Base-by-base conservation (phyloP, 2,329 filamentous ascomycete genomes). In the Colletotrichum neosansevieriae region DNA sequence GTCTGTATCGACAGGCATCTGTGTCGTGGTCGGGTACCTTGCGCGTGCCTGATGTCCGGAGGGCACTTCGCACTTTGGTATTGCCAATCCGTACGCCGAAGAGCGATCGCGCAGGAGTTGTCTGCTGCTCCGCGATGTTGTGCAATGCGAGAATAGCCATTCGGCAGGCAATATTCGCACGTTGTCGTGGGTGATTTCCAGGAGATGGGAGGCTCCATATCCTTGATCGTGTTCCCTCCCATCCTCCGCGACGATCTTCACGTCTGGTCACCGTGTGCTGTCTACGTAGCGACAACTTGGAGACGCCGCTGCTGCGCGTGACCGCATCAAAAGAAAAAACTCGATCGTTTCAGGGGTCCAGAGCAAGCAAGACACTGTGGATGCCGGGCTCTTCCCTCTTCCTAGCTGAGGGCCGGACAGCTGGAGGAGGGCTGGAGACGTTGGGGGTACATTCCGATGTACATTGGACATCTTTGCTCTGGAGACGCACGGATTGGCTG, bases 341-440 rank as follows among this genome's bases (percentile, higher is more conserved):
- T 60, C 66, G 66, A 69, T 69, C 47, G 66, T 69, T 69, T 66
- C 66, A 69, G 61, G 66, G 66, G 66, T 69, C 49, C 56, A 60
- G 66, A 69, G 65, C 62, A 56, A 69, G 66, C 65, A 59, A 68
- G 62, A 56, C 54, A 56, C 49, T 15, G 61, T 60, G 65, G 61
- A 53, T 65, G 62, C 49, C 15, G 49, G 66, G 61, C 62, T 65
- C 56, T 65, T 65, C 54, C 66, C 62, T 65, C 56, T 65, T 65
- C 54, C 66, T 60, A 34, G 49, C 54, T 59, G 54, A 53, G 34
- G 17, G 56, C 17, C 61, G 34, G 54, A 65, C 61, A 66, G 54
- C 54, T 68, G 38, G 42, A 57, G 63, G 58, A 61, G 21, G 65
- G 53, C 60, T 64, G 53, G 45, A 51, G 42, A 60, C 61, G 61